Percentiles rank a stretch among this genome's conserved stretches.
Conservation (phyloP, 148 eudicot genomes). For the Camellia sinensis region DNA sequence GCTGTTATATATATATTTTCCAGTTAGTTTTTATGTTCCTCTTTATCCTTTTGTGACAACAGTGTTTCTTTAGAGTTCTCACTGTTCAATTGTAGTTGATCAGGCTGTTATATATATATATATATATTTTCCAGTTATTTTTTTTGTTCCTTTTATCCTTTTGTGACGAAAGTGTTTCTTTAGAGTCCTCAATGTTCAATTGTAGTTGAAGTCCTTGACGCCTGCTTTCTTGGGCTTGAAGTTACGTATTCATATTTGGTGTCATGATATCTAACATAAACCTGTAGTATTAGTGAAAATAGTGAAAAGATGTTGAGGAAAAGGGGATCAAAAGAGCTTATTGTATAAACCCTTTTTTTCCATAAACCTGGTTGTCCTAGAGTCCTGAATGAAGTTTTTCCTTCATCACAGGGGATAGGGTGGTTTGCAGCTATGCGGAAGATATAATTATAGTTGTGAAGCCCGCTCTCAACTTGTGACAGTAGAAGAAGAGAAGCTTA, state of each 20-base stretch:
- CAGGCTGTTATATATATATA: not conserved
- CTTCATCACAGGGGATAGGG: not conserved
- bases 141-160: not conserved
- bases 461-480: no score
- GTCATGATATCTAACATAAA: no score
- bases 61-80: not conserved
- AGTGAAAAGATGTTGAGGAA: no score
- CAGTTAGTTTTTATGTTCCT: not conserved
- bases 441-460: no score
- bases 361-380: not conserved
- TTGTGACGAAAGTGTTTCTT: not conserved
- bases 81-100: not conserved
- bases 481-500: no score
- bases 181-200: not conserved
- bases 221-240: not conserved
- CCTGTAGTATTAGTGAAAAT: no score
- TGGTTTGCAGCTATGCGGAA: no score
- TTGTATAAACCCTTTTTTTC: not conserved
- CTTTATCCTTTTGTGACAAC: not conserved
- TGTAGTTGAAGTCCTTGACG: not conserved
- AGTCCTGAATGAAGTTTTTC: not conserved
- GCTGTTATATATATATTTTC: not conserved
- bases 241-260: no score
- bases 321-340: no score
- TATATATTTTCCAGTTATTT: not conserved